phyloP scores from a whole-genome alignment of 2,329 filamentous ascomycete species.

The Botrytis aclada region DNA sequence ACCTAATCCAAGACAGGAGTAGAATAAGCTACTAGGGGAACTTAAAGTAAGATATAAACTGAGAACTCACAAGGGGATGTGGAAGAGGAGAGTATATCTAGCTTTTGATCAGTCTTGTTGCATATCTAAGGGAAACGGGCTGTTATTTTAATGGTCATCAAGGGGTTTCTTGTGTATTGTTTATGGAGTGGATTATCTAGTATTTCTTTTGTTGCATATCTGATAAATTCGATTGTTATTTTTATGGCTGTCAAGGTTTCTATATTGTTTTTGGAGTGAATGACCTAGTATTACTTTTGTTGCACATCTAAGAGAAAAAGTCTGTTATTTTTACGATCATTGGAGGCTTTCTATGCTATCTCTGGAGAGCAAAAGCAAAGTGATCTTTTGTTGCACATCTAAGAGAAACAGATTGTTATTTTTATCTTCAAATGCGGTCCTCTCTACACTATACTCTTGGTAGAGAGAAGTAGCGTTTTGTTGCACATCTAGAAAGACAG shows the following conservation, averaged over 20 bases:
- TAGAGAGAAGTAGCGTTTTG: background rate
- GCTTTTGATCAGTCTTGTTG: background rate
- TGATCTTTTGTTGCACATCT: background rate
- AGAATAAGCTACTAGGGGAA: background rate
- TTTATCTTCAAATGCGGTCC: background rate
- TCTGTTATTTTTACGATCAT: background rate
- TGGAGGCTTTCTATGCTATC: too few species aligned
- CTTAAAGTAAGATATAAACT: background rate
- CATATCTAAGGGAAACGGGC: background rate
- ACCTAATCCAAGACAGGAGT: fast-evolving
- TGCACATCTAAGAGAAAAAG: background rate
- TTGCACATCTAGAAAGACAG: background rate
- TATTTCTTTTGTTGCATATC: too few species aligned
- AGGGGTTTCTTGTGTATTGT: too few species aligned
- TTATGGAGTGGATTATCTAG: background rate
- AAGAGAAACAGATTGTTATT: background rate
- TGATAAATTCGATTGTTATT: too few species aligned
- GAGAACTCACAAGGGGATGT: background rate
- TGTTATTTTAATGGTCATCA: too few species aligned
- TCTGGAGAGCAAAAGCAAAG: too few species aligned
- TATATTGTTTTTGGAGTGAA: too few species aligned
- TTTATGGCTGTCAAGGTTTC: too few species aligned
- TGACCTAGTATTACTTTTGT: background rate
- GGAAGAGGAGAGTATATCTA: background rate
- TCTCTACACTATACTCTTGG: too few species aligned